Evolutionary conservation across 1,284 basidiomycete genomes (phyloP), one percentile per base, ranked within the genome.

Genomic region (Irpex sp.): DNA sequence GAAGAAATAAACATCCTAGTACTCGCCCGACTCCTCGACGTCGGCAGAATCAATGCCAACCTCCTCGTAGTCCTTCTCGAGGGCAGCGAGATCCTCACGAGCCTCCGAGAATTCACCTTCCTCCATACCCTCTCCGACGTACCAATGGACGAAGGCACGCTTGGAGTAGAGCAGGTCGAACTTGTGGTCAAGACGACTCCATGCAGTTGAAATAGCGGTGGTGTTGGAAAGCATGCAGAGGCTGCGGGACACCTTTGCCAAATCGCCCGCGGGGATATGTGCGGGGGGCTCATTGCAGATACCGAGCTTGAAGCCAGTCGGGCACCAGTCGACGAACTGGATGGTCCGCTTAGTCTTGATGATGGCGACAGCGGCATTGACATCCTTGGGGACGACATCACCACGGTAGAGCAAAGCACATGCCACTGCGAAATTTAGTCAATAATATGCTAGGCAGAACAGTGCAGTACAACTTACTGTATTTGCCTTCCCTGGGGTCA

Each of bases 31-130:
- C 74, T 91, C 93, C 76, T 93, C 94, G 36, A 80, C 86, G 66
- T 94, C 93, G 56, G 90, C 92, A 59, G 92, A 92, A 82, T 96
- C 94, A 64, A 93, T 89, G 71, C 94, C 94, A 75, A 97, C 95
- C 79, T 96, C 94, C 77, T 96, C 93, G 75, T 96, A 97, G 72
- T 96, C 94, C 81, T 97, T 97, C 84, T 98, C 96, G 65, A 98
- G 87, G 13, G 96, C 96, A 48, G 96, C 96, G 65, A 98, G 88
- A 78, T 98, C 96, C 81, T 98, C 96, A 70, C 96, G 92, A 34
- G 96, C 96, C 81, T 98, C 96, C 57, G 93, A 95, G 81, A 98
- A 97, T 80, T 98, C 96, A 75, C 96, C 96, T 82, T 98, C 96
- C 78, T 98, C 96, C 96, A 98, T 98, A 80, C 96, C 96, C 79